Percentiles rank a stretch among this genome's conserved stretches.
Evolutionary conservation across 2,329 filamentous ascomycete species (phyloP).

Genomic region (Fusarium circinatum): DNA sequence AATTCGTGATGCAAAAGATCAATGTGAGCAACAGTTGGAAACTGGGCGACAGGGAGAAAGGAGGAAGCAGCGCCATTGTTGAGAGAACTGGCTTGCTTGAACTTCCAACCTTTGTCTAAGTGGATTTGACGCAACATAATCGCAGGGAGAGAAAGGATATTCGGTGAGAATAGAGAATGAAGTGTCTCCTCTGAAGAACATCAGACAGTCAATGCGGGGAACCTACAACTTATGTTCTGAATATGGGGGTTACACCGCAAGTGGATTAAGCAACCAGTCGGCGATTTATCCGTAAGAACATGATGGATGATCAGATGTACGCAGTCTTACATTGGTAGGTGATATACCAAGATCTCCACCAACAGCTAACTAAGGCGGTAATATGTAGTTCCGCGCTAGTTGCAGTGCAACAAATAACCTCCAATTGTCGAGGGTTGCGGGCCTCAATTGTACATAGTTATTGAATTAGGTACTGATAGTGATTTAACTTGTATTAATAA

Average conservation of each 20-base stretch:
- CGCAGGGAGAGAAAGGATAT: rapidly evolving
- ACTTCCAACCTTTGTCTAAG: background rate
- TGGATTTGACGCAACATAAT: background rate
- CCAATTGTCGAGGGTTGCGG: background rate
- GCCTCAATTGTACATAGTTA: too few species aligned
- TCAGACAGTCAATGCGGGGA: background rate
- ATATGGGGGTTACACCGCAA: background rate
- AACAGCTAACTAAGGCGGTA: background rate
- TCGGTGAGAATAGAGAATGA: rapidly evolving
- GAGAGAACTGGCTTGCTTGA: background rate
- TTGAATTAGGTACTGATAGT: rapidly evolving
- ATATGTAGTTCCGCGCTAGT: background rate
- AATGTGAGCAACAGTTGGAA: conserved; percentile 2
- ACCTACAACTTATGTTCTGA: background rate
- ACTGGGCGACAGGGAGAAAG: background rate
- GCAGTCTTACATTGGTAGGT: background rate
- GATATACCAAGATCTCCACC: background rate
- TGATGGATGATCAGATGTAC: background rate
- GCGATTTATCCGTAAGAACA: background rate
- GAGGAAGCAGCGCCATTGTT: background rate
- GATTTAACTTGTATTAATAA: too few species aligned
- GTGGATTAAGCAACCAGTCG: background rate
- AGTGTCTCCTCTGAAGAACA: background rate
- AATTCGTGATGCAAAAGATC: background rate
- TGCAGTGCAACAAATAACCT: too few species aligned